A percentile compares a stretch with the other conserved stretches of the same genome.
Conservation (phyloP, 2,329 filamentous ascomycete genomes). For the Aspergillus caelatus region DNA sequence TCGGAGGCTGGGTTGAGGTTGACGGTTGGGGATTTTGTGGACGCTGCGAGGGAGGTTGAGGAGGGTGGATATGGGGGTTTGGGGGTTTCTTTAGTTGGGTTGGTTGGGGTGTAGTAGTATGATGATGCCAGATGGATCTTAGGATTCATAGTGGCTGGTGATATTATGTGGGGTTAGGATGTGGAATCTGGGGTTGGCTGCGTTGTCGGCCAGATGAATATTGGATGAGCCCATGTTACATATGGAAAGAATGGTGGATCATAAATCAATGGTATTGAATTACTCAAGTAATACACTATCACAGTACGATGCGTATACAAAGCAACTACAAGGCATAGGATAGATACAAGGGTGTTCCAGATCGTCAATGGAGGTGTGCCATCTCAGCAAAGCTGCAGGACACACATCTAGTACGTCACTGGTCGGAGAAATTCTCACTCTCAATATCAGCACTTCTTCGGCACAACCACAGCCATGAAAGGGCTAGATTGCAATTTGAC, state of each 20-base stretch:
- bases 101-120: neutral
- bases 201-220: neutral
- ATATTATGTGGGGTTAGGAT: neutral
- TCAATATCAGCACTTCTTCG: conserved; percentile 95
- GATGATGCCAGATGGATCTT: no score
- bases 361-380: conserved; percentile 50
- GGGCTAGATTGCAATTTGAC: conserved; percentile 97
- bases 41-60: conserved; percentile 1
- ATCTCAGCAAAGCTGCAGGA: conserved; percentile 37
- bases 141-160: neutral
- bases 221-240: neutral
- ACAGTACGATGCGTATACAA: neutral
- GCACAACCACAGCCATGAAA: conserved; percentile 88
- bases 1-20: conserved; percentile 27
- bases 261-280: neutral
- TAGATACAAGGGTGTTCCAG: conserved; percentile 37
- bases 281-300: neutral
- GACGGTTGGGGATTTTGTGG: conserved; percentile 18
- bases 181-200: neutral
- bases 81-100: neutral
- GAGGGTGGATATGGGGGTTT: neutral
- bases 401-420: conserved; percentile 50
- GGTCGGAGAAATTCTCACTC: conserved; percentile 30
- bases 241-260: no score
- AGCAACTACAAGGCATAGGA: neutral